These are phyloP conservation scores for Lolium multiflorum DNA, from an alignment of 176 grass and related monocot species.

Conservation along the genomic window DNA sequence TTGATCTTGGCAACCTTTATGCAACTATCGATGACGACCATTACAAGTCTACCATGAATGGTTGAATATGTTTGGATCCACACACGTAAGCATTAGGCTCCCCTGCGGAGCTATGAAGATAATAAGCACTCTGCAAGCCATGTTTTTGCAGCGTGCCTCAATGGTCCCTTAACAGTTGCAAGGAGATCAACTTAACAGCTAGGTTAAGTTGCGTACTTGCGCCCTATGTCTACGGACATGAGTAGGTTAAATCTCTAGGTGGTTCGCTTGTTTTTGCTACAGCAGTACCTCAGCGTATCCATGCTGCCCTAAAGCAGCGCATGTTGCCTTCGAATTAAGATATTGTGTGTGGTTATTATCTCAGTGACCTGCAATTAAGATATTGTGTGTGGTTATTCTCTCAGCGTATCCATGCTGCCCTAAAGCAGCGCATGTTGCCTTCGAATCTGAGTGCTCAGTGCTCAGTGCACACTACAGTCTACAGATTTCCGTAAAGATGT, in stretches of 20 bases:
- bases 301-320: too few species aligned
- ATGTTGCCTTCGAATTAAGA: not conserved
- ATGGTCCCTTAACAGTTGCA: not conserved
- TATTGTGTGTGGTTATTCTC: too few species aligned
- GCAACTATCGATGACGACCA: constrained; percentile 88
- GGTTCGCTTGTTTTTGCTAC: constrained; percentile 2
- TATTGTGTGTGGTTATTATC: not conserved
- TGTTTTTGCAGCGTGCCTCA: not conserved
- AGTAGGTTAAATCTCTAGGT: constrained; percentile 17
- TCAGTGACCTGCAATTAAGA: too few species aligned
- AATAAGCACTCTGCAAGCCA: constrained; percentile 25
- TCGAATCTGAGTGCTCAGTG: not conserved
- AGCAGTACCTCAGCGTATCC: not conserved
- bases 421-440: too few species aligned
- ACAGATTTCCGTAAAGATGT: not conserved
- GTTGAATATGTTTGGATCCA: constrained; percentile 45
- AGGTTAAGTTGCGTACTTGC: constrained; percentile 6
- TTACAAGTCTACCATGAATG: constrained; percentile 78
- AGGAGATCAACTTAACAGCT: constrained; percentile 25
- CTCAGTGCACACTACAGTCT: too few species aligned
- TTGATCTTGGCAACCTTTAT: constrained; percentile 72
- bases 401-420: too few species aligned
- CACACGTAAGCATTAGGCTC: not conserved
- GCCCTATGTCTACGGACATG: not conserved
- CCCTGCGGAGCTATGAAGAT: not conserved